Conservation (phyloP, 352 stramenopile genomes). For the Pythium guiyangense region DNA sequence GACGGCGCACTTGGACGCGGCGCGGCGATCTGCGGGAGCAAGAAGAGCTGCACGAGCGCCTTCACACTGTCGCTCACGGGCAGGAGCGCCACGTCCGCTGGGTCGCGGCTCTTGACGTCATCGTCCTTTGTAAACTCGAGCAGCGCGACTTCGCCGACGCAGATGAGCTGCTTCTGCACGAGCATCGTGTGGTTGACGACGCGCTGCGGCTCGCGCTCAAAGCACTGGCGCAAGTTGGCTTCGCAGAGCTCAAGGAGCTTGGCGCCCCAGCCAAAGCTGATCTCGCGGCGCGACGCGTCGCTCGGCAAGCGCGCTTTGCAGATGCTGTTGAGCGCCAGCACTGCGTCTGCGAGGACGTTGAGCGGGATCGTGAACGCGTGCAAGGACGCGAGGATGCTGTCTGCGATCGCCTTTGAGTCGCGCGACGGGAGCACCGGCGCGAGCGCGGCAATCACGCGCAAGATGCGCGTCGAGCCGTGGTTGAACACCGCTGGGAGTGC, state of each 20-base stretch:
- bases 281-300: conserved; percentile 41
- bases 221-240: conserved; percentile 48
- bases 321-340: conserved; percentile 73
- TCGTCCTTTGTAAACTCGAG: conserved; percentile 78
- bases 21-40: conserved; percentile 58
- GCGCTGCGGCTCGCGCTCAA: conserved; percentile 46
- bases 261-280: conserved; percentile 66
- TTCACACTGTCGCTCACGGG: conserved; percentile 43
- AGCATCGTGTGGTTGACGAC: conserved; percentile 50
- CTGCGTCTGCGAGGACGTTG: conserved; percentile 72
- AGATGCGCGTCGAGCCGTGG: conserved; percentile 76
- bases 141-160: conserved; percentile 70
- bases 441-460: conserved; percentile 76
- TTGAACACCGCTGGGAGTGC: conserved; percentile 58
- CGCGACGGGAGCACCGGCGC: conserved; percentile 66
- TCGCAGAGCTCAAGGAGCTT: conserved; percentile 63
- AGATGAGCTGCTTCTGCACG: conserved; percentile 78
- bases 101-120: conserved; percentile 52
- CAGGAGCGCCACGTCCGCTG: conserved; percentile 35
- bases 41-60: conserved; percentile 72
- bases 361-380: conserved; percentile 74
- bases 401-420: conserved; percentile 70
- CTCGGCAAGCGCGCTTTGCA: conserved; percentile 67
- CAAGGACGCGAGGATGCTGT: conserved; percentile 68
- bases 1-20: conserved; percentile 9